Percentiles rank a stretch among this genome's conserved stretches.
Evolutionary conservation across 2,329 filamentous ascomycete genomes (phyloP).

Genomic region (Neofusicoccum ribis): DNA sequence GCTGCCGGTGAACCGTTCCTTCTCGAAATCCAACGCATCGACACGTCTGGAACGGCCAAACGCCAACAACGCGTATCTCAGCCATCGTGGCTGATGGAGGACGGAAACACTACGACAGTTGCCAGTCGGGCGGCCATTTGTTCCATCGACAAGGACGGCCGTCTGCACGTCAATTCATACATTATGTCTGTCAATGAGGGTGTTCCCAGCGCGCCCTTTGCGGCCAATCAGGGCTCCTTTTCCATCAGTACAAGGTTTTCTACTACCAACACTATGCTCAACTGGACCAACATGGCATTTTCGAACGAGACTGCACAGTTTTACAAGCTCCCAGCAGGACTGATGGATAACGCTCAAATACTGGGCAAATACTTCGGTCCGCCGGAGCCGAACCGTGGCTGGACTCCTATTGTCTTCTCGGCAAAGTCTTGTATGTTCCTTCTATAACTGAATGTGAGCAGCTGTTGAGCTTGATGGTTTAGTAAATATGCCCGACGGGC

Average conservation of each 20-base stretch:
- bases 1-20: constrained; percentile 3
- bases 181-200: constrained; percentile 26
- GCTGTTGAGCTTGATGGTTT: background rate
- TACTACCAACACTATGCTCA: constrained; percentile 27
- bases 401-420: constrained; percentile 29
- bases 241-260: constrained; percentile 32
- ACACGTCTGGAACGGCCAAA: constrained; percentile 6
- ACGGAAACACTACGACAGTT: constrained; percentile 36
- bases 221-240: constrained; percentile 23
- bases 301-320: constrained; percentile 32
- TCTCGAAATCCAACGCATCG: constrained; percentile 22
- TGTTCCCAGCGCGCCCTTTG: constrained; percentile 29
- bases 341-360: constrained; percentile 29
- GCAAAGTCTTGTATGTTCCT: background rate
- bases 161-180: constrained; percentile 22
- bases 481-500: background rate
- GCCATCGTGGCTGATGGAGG: constrained; percentile 29
- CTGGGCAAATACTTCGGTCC: constrained; percentile 31
- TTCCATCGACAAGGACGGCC: constrained; percentile 29
- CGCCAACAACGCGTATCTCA: background rate
- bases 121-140: constrained; percentile 30
- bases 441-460: too few species aligned
- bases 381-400: constrained; percentile 25
- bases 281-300: constrained; percentile 36
- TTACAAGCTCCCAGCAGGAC: constrained; percentile 28